Evolutionary conservation across 345 rosid genomes (phyloP).

Genomic region (Aethionema arabicum): DNA sequence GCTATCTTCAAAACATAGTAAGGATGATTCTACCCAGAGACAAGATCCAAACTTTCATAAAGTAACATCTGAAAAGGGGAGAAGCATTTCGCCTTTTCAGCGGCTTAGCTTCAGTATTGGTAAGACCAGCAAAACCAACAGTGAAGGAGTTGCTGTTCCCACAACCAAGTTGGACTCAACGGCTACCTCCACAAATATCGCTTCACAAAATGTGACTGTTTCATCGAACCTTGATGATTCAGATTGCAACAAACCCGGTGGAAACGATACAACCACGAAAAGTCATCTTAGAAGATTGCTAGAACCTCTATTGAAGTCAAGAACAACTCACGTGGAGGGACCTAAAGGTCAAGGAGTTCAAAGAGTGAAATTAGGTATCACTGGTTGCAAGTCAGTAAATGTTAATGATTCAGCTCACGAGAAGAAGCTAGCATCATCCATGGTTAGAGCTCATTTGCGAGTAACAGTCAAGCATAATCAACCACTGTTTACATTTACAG

Average conservation of each 20-base stretch:
- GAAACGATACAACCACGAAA: constrained; percentile 54
- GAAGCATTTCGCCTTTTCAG: constrained; percentile 79
- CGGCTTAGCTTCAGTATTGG: constrained; percentile 56
- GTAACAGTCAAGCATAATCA: constrained; percentile 72
- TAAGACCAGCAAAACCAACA: constrained; percentile 53
- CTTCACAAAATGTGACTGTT: constrained; percentile 42
- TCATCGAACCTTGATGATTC: constrained; percentile 39
- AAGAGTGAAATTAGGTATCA: constrained; percentile 42
- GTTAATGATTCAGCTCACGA: constrained; percentile 44
- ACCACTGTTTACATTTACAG: constrained; percentile 77
- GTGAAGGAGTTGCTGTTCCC: constrained; percentile 43
- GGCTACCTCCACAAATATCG: constrained; percentile 41
- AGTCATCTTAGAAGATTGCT: constrained; percentile 88
- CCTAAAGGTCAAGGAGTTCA: constrained; percentile 42
- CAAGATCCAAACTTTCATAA: constrained; percentile 39
- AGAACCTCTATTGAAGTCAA: constrained; percentile 71
- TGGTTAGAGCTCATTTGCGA: constrained; percentile 69
- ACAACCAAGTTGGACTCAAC: constrained; percentile 36
- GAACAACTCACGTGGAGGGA: constrained; percentile 42
- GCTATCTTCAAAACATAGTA: constrained; percentile 16
- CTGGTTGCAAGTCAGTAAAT: constrained; percentile 37
- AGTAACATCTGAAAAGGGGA: constrained; percentile 49
- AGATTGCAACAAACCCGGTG: constrained; percentile 34
- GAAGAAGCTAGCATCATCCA: constrained; percentile 47
- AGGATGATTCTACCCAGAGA: constrained; percentile 37